Evolutionary conservation across 192 early-diverging fungal genomes (phyloP), one percentile per base, ranked within the genome.

Genomic region (Gaertneriomyces sp.): DNA sequence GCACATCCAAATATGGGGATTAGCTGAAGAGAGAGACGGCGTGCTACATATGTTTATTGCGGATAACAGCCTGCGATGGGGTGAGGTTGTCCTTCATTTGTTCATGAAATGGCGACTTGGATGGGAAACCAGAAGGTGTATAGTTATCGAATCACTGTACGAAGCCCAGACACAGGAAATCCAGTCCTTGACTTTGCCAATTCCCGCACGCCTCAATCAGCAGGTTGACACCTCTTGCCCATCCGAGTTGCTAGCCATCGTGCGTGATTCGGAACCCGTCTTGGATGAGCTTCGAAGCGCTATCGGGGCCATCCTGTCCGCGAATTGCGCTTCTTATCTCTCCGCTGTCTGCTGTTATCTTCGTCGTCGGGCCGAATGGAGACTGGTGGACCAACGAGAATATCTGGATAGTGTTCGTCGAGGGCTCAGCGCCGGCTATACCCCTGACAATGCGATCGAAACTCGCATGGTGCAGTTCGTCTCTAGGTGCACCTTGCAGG

Each of bases 31-130:
- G 20, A 42, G 56, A 12, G 20, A 55, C 43, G 61, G 49, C 10
- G 45, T 12, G 16, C 17, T 74, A 10, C 60, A 73, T 45, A 47
- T 74, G 1, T 74, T 63, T 68, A 55, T 74, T 7, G 16, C 72
- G 14, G 63, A 74, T 42, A 53, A 74, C 51, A 58, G 58, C 40
- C 74, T 73, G 33, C 25, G 57, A 17, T 9, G 40, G 6, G 50
- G 20, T 10, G 75, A 76, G 61, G 60, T 61, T 7, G 62, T 76
- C 6, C 12, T 76, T 10, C 66, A 76, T 58, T 40, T 52, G 45
- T 76, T 44, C 47, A 38, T 64, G 6, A 63, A 77, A 49, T 42
- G 46, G 10, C 14, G 5, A 16, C 61, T 51, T 43, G 62, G 47
- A 33, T 74, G 66, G 66, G 7, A 11, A 6, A 70, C 64, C 7